Conservation (phyloP, 78 protist genomes). For the Anaeramoeba flamelloides region DNA sequence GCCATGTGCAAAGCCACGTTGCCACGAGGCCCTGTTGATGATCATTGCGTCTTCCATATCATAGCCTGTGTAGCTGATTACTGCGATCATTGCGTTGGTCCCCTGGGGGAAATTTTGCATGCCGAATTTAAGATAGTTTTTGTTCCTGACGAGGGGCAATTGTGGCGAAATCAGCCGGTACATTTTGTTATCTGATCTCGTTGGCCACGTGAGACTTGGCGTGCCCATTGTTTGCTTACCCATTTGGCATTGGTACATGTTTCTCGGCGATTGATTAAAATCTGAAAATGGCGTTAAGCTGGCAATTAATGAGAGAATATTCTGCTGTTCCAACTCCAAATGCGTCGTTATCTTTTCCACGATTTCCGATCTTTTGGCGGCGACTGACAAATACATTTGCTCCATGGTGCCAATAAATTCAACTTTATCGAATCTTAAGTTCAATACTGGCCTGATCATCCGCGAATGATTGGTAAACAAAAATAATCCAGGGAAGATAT, state of each 20-base stretch:
- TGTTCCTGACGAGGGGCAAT: conserved; percentile 41
- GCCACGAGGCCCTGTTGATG: conserved; percentile 71
- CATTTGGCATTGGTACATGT: conserved; percentile 91
- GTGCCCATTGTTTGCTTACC: conserved; percentile 93
- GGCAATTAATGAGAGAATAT: conserved; percentile 70
- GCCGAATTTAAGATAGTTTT: conserved; percentile 21
- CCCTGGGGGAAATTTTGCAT: conserved; percentile 85
- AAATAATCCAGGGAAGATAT: conserved; percentile 41
- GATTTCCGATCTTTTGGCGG: too few relatives aligned
- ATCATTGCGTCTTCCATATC: conserved; percentile 71
- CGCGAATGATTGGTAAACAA: conserved; percentile 56
- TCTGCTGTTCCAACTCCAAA: conserved; percentile 49
- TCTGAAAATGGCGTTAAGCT: conserved; percentile 90
- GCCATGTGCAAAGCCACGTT: conserved; percentile 85
- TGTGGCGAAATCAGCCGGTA: conserved; percentile 68
- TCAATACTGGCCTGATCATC: conserved; percentile 68
- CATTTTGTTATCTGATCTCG: conserved; percentile 82
- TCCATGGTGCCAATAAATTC: conserved; percentile 78
- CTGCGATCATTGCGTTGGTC: conserved; percentile 87
- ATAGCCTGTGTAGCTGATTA: conserved; percentile 91
- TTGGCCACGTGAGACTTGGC: conserved; percentile 42
- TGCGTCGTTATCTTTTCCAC: too few relatives aligned
- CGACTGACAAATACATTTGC: too few relatives aligned
- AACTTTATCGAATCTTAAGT: conserved; percentile 21
- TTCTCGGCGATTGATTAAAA: conserved; percentile 88